Conservation (phyloP, 2,329 filamentous ascomycete genomes). For the Endothia cerciana region DNA sequence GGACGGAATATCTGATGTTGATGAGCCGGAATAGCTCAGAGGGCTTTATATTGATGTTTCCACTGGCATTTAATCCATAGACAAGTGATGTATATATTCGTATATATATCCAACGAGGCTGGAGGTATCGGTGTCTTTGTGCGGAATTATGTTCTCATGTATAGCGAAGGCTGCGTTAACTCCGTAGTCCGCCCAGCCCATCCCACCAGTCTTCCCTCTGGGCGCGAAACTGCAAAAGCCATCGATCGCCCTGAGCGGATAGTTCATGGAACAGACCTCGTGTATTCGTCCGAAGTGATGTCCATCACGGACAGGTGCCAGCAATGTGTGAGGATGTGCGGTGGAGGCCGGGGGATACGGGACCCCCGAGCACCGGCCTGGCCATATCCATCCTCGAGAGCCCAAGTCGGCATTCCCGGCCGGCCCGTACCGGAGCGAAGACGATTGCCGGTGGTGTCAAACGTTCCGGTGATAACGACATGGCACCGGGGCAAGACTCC, state of each 20-base stretch:
- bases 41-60: too few relatives aligned
- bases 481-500: too few relatives aligned
- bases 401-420: background rate
- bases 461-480: conserved; percentile 18
- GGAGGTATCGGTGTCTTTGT: background rate
- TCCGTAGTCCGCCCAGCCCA: background rate
- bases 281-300: background rate
- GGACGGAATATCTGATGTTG: background rate
- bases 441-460: conserved; percentile 25
- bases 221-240: too few relatives aligned
- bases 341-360: background rate
- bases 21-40: too few relatives aligned
- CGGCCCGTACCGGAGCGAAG: background rate
- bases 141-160: background rate
- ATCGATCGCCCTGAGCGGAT: background rate
- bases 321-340: background rate
- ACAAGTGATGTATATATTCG: background rate
- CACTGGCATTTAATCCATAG: background rate
- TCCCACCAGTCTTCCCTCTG: background rate
- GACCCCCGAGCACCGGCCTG: background rate
- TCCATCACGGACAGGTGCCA: background rate
- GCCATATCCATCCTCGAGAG: too few relatives aligned
- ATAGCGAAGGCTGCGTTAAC: background rate
- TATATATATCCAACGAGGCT: background rate
- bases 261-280: background rate